These are phyloP conservation scores for Chaetomiaceae sp. DNA, from an alignment of 2,329 filamentous ascomycete species.

Conservation along the genomic window DNA sequence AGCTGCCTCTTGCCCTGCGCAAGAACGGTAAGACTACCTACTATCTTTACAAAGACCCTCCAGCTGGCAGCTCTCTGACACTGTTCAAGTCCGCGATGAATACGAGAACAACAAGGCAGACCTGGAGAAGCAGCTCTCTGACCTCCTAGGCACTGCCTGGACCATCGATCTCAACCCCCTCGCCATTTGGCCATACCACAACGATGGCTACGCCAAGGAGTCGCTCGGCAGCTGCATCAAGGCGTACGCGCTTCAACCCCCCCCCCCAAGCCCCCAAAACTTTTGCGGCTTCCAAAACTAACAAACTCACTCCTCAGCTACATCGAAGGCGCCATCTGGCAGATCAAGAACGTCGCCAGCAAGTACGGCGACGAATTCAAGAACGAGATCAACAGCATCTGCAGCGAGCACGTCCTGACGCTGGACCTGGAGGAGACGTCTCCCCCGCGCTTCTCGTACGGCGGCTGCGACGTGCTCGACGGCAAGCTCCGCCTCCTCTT, in stretches of 20 bases:
- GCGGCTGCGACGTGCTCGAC: constrained; percentile 41
- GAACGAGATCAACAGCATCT: constrained; percentile 46
- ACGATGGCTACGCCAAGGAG: constrained; percentile 39
- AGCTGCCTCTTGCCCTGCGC: constrained; percentile 47
- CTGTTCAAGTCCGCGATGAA: constrained; percentile 45
- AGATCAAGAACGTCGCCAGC: constrained; percentile 38
- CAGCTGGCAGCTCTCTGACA: neutral
- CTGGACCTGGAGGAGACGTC: constrained; percentile 42
- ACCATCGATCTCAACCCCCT: constrained; percentile 46
- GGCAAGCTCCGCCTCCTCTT: constrained; percentile 49
- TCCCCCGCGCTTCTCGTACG: constrained; percentile 39
- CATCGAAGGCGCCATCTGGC: constrained; percentile 38
- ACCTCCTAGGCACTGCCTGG: constrained; percentile 45
- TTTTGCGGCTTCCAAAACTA: neutral
- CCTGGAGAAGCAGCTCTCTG: constrained; percentile 42
- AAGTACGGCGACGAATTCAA: constrained; percentile 37
- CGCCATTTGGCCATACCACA: constrained; percentile 45
- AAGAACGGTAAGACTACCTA: constrained; percentile 43
- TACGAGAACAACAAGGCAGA: constrained; percentile 46
- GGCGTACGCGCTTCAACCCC: constrained; percentile 31
- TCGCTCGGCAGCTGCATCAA: constrained; percentile 43
- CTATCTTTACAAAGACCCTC: too few species aligned
- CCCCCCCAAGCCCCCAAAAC: neutral
- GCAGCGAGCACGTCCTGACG: constrained; percentile 40
- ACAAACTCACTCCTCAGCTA: constrained; percentile 35